Evolutionary conservation across 257 asterid species (phyloP), one percentile per base, ranked within the genome.

Genomic region (Forsythia suspensa): DNA sequence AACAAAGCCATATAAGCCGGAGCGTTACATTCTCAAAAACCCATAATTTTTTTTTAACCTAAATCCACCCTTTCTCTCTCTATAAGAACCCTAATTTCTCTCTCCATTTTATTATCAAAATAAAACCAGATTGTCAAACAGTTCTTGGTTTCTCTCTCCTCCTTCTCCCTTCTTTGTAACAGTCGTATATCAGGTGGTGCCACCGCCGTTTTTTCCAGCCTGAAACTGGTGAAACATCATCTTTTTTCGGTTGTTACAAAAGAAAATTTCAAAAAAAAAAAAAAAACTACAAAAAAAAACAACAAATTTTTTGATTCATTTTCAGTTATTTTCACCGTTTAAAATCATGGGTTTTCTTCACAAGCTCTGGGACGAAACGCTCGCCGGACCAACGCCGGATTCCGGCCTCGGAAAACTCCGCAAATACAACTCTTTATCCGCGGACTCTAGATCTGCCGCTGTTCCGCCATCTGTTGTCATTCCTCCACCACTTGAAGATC

Each of bases 311-410:
- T 4, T 42, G 3, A 36, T 9, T 46, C 18, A 74, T 70, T 21
- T 11, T 6, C 65, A 10, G 8, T 12, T 12, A 10, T 78, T 72
- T 2, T 15, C 2, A 55, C 51, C 15, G 29, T 48, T 41, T 1
- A 57, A 21, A n/a, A 82, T 77, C 43, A 93, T 93, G 98, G 97
- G 96, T 84, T 91, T 93, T 81, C 92, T 93, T 82, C 88, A 93
- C 88, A 90, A 89, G 80, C 86, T 91, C 8, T 93, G 97, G 98
- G 98, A 93, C 75, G 98, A 93, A 15, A 93, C 96, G 63, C 81
- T 93, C 0, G 98, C 98, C 74, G 97, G 97, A 2, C 97, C 98
- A 3, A 70, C 94, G 3, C 97, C 98, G 10, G 95, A 91, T 8
- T 76, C 87, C 15, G 97, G 97, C 46, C 87, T 93, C 3, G 93